These are phyloP conservation scores for Asterochloris sp. DNA, from an alignment of 139 green algal genomes.

Conservation along the genomic window DNA sequence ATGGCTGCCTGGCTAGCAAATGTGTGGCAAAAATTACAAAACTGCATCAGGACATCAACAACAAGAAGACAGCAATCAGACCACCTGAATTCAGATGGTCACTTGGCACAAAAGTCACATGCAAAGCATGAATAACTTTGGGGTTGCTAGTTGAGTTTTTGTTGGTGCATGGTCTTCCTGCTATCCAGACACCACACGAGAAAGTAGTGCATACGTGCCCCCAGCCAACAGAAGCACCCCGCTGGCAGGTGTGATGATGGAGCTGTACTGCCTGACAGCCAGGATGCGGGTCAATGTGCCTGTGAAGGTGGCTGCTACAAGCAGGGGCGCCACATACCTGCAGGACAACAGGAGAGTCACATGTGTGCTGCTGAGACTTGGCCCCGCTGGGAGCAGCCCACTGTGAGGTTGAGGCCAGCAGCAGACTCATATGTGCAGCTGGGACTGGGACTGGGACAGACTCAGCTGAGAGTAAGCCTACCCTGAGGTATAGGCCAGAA, in stretches of 20 bases:
- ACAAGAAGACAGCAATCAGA: not conserved
- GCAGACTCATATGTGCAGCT: not conserved
- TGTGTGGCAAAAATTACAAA: not conserved
- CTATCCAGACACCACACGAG: slow-evolving; percentile 36
- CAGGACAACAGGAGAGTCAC: not conserved
- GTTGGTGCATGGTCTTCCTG: not conserved
- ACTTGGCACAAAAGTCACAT: not conserved
- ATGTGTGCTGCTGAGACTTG: not conserved
- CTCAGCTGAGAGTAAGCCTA: not conserved
- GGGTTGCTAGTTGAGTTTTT: not conserved
- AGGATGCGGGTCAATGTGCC: slow-evolving; percentile 74
- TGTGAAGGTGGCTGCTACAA: slow-evolving; percentile 84
- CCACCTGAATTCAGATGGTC: not conserved
- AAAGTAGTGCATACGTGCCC: slow-evolving; percentile 82
- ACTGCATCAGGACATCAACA: not conserved
- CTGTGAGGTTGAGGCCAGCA: not conserved
- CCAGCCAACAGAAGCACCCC: slow-evolving; percentile 80
- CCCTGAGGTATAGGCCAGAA: slow-evolving; percentile 88
- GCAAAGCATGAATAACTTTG: not conserved
- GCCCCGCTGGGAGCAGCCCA: not conserved
- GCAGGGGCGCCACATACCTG: slow-evolving; percentile 87
- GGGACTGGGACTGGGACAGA: not conserved
- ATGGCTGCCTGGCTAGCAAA: not conserved
- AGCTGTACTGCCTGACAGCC: slow-evolving; percentile 67
- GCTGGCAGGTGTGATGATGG: slow-evolving; percentile 85